These are phyloP conservation scores for Debaryomyces udenii DNA, from an alignment of 1,139 yeast species.

Conservation along the genomic window DNA sequence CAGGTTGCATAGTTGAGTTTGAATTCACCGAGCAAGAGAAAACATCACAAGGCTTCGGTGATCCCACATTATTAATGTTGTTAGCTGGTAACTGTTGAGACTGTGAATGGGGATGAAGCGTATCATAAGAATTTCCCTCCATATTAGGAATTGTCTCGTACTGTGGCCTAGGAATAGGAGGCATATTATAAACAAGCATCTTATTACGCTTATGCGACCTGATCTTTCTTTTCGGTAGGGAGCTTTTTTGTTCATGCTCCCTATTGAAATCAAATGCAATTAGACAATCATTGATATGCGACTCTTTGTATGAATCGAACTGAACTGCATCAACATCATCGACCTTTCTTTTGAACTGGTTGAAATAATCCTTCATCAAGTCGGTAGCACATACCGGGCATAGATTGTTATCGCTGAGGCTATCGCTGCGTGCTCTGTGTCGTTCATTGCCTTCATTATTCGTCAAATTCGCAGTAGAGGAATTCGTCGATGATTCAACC, in stretches of 20 bases:
- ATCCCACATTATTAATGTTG: background rate
- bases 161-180: conserved; percentile 54
- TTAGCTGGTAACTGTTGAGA: conserved; percentile 4
- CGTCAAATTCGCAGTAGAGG: conserved; percentile 18
- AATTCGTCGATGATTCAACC: conserved; percentile 34
- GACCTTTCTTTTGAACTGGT: conserved; percentile 29
- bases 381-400: conserved; percentile 50
- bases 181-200: conserved; percentile 80
- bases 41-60: background rate
- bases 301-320: conserved; percentile 56
- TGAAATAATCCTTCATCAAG: conserved; percentile 59
- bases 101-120: conserved; percentile 12
- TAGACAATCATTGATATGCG: conserved; percentile 73
- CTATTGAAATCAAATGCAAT: conserved; percentile 66
- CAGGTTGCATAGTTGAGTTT: conserved; percentile 25
- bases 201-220: conserved; percentile 55
- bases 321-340: conserved; percentile 26
- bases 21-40: conserved; percentile 30
- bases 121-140: conserved; percentile 20
- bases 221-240: conserved; percentile 34
- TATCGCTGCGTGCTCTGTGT: conserved; percentile 18
- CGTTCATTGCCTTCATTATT: conserved; percentile 15
- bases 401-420: conserved; percentile 36
- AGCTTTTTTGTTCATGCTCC: conserved; percentile 51
- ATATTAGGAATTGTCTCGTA: conserved; percentile 36